Base-by-base conservation (phyloP, 495 filamentous ascomycete genomes). In the Neurospora intermedia region DNA sequence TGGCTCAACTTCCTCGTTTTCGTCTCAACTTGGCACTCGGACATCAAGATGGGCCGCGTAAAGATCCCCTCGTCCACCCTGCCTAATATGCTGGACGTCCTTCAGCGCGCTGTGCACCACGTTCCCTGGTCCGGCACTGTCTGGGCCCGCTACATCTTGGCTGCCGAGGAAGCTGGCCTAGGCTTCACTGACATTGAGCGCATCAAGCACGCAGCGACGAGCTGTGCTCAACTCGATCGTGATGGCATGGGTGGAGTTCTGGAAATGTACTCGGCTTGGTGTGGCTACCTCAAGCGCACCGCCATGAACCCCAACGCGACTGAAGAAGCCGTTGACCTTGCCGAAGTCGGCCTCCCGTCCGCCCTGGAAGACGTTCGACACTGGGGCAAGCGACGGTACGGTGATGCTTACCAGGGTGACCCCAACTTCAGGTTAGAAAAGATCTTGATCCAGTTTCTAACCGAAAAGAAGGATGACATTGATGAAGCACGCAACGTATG, bases 151-250 rank as follows among this genome's bases (percentile, higher is more conserved):
- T 93, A 94, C 73, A 89, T 99, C 20, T 81, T 98, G 69, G 91
- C 88, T 23, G 89, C 92, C 13, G 96, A 98, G 82, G 88, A 89
- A 42, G 91, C 91, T 71, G 87, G 88, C 18, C 86, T 89, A 76
- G 84, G 89, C 3, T 97, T 94, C 76, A 80, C 89, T n/a, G 91
- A 90, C 39, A 92, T 98, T 54, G 92, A 94, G 74, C 85, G 89
- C 43, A 93, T 97, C 78, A 99, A 99, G 79, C 93, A 98, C 78
- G 91, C 88, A 69, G 96, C 96, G 4, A 98, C 94, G 1, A 92
- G 89, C 77, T 93, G 91, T 11, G 90, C 91, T 8, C 85, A 94
- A 27, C 87, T 97, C 11, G 87, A 89, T 75, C 81, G 86, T 40
- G 83, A 88, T 59, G 94, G 93, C 20, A 89, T 97, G 87, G 89